A percentile compares a stretch with the other conserved stretches of the same genome.
phyloP scores from a whole-genome alignment of 2,329 filamentous ascomycete species.

The Xylaria hypoxylon region DNA sequence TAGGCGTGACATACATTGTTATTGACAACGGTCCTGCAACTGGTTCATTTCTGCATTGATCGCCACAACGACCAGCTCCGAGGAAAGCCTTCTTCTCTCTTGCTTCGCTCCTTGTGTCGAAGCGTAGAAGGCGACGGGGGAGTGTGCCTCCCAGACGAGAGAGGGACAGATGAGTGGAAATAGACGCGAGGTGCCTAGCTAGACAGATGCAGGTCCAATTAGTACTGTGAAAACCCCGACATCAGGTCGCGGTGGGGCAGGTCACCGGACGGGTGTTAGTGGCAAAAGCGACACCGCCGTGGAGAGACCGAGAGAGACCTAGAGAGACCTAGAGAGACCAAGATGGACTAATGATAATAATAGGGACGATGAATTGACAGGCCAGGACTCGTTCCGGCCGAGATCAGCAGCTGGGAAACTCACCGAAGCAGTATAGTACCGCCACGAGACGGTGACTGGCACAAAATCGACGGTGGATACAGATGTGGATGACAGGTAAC shows the following conservation, averaged over 20 bases:
- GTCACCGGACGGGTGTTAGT: constrained; percentile 45
- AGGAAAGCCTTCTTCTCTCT: constrained; percentile 26
- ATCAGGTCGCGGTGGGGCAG: constrained; percentile 41
- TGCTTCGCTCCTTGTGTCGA: constrained; percentile 29
- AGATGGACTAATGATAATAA: constrained; percentile 38
- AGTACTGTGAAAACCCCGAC: constrained; percentile 37
- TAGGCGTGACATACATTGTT: constrained; percentile 50
- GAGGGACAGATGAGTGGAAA: constrained; percentile 27
- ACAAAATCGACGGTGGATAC: constrained; percentile 33
- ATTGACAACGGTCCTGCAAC: constrained; percentile 45
- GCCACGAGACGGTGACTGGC: constrained; percentile 38
- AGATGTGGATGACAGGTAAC: constrained; percentile 19
- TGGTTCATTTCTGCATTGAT: constrained; percentile 47
- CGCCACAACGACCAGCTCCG: constrained; percentile 22
- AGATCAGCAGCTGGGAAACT: constrained; percentile 41
- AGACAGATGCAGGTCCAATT: constrained; percentile 36
- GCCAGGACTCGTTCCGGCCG: constrained; percentile 42
- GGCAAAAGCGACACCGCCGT: constrained; percentile 43
- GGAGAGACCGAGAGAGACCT: too few relatives aligned
- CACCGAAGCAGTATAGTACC: constrained; percentile 42
- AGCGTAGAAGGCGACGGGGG: constrained; percentile 31
- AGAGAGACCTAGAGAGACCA: constrained; percentile 31
- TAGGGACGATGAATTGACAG: constrained; percentile 41
- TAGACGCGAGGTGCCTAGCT: constrained; percentile 31
- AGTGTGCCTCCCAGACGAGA: constrained; percentile 31